Conservation (phyloP, 2,329 filamentous ascomycete genomes). For the Alternaria sp. region DNA sequence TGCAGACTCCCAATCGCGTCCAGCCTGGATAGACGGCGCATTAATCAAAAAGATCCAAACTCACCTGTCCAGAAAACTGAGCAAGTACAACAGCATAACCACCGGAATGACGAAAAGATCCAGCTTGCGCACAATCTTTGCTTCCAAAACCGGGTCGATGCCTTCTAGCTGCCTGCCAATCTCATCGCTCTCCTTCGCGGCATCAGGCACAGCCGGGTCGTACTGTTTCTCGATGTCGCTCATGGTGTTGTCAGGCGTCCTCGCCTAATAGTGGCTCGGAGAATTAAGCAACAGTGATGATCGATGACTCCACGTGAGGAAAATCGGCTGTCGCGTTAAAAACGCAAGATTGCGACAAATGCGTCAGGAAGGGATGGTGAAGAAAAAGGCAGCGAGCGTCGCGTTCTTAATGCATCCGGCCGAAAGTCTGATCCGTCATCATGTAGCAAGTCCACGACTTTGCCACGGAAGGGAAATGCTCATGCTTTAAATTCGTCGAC, state of each 20-base stretch:
- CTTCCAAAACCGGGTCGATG: conserved; percentile 54
- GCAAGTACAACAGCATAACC: conserved; percentile 73
- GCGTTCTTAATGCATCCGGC: conserved; percentile 17
- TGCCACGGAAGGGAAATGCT: conserved; percentile 17
- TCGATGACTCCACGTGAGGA: conserved; percentile 8
- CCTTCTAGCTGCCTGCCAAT: conserved; percentile 36
- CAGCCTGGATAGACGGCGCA: neutral
- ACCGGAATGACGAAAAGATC: conserved; percentile 70
- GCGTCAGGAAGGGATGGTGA: neutral
- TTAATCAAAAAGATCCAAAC: conserved; percentile 23
- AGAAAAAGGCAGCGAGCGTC: neutral
- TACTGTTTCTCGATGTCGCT: conserved; percentile 37
- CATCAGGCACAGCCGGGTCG: conserved; percentile 14
- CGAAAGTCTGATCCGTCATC: conserved; percentile 29
- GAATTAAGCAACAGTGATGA: neutral
- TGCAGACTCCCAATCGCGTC: neutral
- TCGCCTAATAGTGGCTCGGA: neutral
- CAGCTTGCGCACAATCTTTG: conserved; percentile 67
- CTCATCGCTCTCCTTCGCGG: conserved; percentile 28
- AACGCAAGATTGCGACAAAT: neutral
- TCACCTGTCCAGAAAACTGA: conserved; percentile 76
- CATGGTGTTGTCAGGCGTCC: conserved; percentile 23
- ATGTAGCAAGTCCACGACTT: conserved; percentile 9
- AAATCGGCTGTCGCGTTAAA: neutral
- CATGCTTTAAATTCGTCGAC: conserved; percentile 28